phyloP scores from a whole-genome alignment of 305 asterid genomes.

The Fraxinus baroniana region DNA sequence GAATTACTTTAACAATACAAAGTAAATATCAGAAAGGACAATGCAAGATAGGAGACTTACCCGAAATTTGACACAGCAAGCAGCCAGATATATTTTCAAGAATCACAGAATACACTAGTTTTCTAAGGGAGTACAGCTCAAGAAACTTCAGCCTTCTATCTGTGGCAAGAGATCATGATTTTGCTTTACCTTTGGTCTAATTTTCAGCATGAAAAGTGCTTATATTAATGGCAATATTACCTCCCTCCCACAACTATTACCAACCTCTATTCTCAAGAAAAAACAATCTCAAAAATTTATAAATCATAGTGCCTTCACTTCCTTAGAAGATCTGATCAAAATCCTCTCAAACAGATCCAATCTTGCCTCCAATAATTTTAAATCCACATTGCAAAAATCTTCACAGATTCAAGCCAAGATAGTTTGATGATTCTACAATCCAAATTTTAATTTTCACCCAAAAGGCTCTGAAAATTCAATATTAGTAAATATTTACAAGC shows the following conservation, averaged over 20 bases:
- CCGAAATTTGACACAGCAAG: constrained; percentile 33
- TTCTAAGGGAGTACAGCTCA: constrained; percentile 33
- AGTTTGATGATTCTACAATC: not conserved
- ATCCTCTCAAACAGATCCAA: constrained; percentile 17
- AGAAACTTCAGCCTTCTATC: constrained; percentile 40
- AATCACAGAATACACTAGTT: constrained; percentile 31
- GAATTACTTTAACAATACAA: not conserved
- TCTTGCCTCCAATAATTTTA: constrained; percentile 24
- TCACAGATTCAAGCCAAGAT: constrained; percentile 26
- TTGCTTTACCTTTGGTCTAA: constrained; percentile 5
- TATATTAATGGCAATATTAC: constrained; percentile 34
- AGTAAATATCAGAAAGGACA: not conserved
- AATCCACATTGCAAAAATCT: constrained; percentile 12
- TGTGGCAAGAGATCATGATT: constrained; percentile 44
- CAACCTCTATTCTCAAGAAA: constrained; percentile 8
- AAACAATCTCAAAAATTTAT: not conserved
- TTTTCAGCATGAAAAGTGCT: constrained; percentile 17
- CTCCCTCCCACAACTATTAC: constrained; percentile 32
- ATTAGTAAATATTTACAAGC: not conserved
- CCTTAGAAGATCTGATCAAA: constrained; percentile 29
- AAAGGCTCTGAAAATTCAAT: not conserved
- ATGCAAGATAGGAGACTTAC: constrained; percentile 24
- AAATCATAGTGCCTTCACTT: constrained; percentile 12
- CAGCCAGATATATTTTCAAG: constrained; percentile 36
- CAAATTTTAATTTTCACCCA: not conserved